Evolutionary conservation across 2,329 filamentous ascomycete genomes (phyloP), one percentile per base, ranked within the genome.

Genomic region (Bipolaris gigantea): DNA sequence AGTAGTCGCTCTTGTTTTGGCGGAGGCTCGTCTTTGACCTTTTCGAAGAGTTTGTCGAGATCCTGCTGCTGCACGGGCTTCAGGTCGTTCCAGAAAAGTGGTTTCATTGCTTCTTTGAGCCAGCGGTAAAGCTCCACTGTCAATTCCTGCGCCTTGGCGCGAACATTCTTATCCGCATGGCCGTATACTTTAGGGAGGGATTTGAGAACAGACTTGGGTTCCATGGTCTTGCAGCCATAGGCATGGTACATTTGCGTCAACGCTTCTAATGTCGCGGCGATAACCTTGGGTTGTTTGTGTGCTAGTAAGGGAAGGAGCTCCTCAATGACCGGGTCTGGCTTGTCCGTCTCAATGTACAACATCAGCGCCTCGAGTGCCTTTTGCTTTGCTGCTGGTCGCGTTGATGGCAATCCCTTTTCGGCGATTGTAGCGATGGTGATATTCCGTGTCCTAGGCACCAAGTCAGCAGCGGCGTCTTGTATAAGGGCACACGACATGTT

Each of bases 61-160:
- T 99, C 95, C 57, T 88, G 86, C 74, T 99, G 94, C 71, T 99
- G 94, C 0, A 96, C 93, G 0, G 93, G 89, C 73, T 99, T 99
- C 57, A 99, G 76, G 55, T 99, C 94, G 40, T 84, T 86, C 92
- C 94, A 99, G 73, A 99, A 97, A 76, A 97, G 88, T 34, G 93
- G 91, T 73, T 99, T 99, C 87, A 99, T 97, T 10, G 93, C 93
- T 61, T 99, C 94, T 63, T 93, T 89, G 32, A 99, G 81, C 94
- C 95, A 99, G 75, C 94, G 83, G 76, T 99, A 99, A 53, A 99
- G 85, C 72, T 99, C 95, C 43, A 97, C 90, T 0, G 93, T 89
- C 53, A 99, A 80, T 64, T 89, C 92, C 42, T 94, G 94, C 25
- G 92, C 92, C 73, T 97, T 94, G 3, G 92, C 92, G 75, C 94